Evolutionary conservation across 1,284 basidiomycete species (phyloP).

Genomic region (Ceratobasidium papillatum): DNA sequence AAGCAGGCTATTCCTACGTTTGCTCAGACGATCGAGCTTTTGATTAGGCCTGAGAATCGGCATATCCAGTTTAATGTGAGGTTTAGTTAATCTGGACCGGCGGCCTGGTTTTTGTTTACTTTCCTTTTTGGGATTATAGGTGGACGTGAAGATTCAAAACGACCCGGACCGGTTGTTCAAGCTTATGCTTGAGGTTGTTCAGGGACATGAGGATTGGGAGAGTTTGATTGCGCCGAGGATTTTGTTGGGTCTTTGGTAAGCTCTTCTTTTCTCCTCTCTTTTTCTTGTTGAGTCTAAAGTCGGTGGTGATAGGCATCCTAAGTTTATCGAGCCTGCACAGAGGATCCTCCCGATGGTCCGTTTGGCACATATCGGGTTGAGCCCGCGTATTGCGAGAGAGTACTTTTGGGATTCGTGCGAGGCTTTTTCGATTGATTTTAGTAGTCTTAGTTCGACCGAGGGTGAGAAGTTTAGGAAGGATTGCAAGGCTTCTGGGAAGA

Average conservation of each 20-base stretch:
- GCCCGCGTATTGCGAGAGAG: conserved; percentile 71
- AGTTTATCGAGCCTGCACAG: conserved; percentile 83
- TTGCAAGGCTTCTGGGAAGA: conserved; percentile 83
- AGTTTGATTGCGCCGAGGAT: conserved; percentile 87
- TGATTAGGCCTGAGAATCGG: conserved; percentile 87
- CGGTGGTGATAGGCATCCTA: conserved; percentile 81
- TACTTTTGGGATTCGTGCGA: conserved; percentile 94
- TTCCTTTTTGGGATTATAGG: conserved; percentile 47
- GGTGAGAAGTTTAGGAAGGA: conserved; percentile 76
- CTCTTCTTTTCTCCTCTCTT: too few relatives aligned
- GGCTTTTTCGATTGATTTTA: conserved; percentile 89
- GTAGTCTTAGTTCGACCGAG: conserved; percentile 73
- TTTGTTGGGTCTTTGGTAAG: conserved; percentile 69
- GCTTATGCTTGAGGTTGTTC: conserved; percentile 82
- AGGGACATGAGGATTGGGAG: conserved; percentile 78
- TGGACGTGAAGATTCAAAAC: conserved; percentile 95
- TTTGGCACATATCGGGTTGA: conserved; percentile 78
- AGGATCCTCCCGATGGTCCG: conserved; percentile 81
- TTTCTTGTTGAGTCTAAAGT: not conserved
- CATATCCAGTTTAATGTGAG: conserved; percentile 84
- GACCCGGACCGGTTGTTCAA: conserved; percentile 87
- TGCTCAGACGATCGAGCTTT: conserved; percentile 77
- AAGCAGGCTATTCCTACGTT: conserved; percentile 90
- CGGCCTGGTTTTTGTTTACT: not conserved
- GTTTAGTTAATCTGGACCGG: conserved; percentile 15